Evolutionary conservation across 768 basidiomycete species (phyloP), one percentile per base, ranked within the genome.

Genomic region (Suillus occidentalis): DNA sequence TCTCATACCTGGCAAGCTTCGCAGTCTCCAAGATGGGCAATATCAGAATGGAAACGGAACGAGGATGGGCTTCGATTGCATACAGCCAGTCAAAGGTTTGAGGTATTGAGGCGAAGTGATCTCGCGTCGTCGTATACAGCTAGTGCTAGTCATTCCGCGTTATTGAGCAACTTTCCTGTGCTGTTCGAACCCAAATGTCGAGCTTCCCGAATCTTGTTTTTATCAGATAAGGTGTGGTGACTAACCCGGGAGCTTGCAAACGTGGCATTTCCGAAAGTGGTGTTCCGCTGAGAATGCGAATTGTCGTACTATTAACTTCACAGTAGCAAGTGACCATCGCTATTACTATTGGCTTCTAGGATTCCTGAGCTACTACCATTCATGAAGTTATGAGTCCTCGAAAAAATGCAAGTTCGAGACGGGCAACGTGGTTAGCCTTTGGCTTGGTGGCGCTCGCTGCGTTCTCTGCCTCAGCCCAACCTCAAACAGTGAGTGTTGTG

Each of bases 351-450:
- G 16, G 37, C 22, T 58, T 22, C 13, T 37, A 60, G 12, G 6
- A 42, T 42, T 60, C 6, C 9, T 34, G 25, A 31, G 28, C 31
- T 22, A 22, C 61, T 34, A 4, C 20, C 34, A 61, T 62, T 40
- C 58, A 59, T 59, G 58, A 42, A 59, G 55, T 8, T 31, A 77
- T 77, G 74, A 25, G 65, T 45, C 28, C 53, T 57, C 66, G 72
- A 68, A 67, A 59, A 37, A 62, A 67, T 65, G 65, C 69, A 57
- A 70, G 67, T 45, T 71, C 68, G 65, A 72, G 79, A 68, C 84
- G 83, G 70, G 84, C 84, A 55, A 77, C 82, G 56, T 89, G 87
- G 87, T 28, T 52, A 53, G 85, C 85, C 58, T 86, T 87, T 75
- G 85, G 84, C 63, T 79, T 89, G 67, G 77, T 87, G 68, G 83